Conservation (phyloP, 176 grass and related monocot species). For the Themeda triandra region DNA sequence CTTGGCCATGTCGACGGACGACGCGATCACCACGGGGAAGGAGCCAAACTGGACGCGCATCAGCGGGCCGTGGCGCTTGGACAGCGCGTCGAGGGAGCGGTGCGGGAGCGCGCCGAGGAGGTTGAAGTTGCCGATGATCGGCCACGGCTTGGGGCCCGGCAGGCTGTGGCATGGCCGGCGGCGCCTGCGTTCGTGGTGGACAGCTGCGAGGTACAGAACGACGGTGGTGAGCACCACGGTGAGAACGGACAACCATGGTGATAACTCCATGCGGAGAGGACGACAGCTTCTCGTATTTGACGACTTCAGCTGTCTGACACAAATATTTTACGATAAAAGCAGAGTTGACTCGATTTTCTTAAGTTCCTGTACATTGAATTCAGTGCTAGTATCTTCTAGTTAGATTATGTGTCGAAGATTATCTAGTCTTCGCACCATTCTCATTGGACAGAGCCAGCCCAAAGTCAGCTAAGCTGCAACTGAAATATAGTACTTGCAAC, state of each 20-base stretch:
- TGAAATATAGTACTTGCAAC: background rate
- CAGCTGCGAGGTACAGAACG: background rate
- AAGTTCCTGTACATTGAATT: background rate
- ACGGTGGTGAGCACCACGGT: background rate
- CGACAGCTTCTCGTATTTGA: no score
- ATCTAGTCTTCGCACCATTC: background rate
- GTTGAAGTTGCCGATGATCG: constrained; percentile 55
- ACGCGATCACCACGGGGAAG: constrained; percentile 24
- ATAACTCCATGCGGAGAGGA: no score
- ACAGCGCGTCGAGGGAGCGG: constrained; percentile 43
- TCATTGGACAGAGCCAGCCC: background rate
- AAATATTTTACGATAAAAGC: background rate
- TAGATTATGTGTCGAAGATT: background rate
- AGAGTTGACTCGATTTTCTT: background rate
- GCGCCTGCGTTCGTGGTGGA: background rate
- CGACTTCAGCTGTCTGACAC: no score
- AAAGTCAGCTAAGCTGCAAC: background rate
- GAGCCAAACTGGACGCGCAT: constrained; percentile 41
- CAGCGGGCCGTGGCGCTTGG: constrained; percentile 40
- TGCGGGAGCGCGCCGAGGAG: constrained; percentile 39
- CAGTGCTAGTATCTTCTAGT: background rate
- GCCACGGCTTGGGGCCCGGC: constrained; percentile 43
- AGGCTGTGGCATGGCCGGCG: background rate
- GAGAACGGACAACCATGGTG: background rate
- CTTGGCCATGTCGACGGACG: constrained; percentile 38